Percentiles rank a stretch among this genome's conserved stretches.
Conservation (phyloP, 106 monocot genomes). For the Phalaenopsis equestris region DNA sequence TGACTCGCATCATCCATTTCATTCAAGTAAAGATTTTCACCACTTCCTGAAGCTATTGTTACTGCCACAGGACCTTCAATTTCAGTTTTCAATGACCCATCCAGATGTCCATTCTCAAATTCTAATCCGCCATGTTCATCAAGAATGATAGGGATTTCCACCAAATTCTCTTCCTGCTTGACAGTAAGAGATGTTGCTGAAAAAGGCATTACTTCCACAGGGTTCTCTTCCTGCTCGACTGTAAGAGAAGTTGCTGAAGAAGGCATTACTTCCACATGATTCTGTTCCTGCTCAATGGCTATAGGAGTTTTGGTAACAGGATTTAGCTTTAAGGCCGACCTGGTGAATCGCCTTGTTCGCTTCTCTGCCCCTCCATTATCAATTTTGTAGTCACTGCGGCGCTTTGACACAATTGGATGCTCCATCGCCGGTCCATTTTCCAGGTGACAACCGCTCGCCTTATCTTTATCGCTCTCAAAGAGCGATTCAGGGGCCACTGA, state of each 20-base stretch:
- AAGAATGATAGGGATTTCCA: slow-evolving; percentile 1
- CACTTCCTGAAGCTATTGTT: not conserved
- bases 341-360: slow-evolving; percentile 21
- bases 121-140: not conserved
- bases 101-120: not conserved
- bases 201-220: not conserved
- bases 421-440: not conserved
- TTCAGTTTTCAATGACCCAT: not conserved
- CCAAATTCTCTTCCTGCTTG: not conserved
- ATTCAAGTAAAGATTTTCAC: not conserved
- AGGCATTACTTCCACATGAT: not conserved
- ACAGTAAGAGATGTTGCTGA: not conserved
- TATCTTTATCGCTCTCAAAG: not conserved
- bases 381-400: not conserved
- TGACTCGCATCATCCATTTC: not conserved
- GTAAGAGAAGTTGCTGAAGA: not conserved
- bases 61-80: slow-evolving; percentile 4
- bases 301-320: not conserved
- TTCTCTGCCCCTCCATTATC: not conserved
- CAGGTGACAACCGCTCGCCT: not conserved
- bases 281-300: not conserved
- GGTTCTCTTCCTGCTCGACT: not conserved
- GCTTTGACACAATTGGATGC: not conserved
- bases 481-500: not conserved
- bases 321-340: slow-evolving; percentile 12